Evolutionary conservation across 2,329 filamentous ascomycete species (phyloP), one percentile per base, ranked within the genome.

Genomic region (Exophiala alcalophila): DNA sequence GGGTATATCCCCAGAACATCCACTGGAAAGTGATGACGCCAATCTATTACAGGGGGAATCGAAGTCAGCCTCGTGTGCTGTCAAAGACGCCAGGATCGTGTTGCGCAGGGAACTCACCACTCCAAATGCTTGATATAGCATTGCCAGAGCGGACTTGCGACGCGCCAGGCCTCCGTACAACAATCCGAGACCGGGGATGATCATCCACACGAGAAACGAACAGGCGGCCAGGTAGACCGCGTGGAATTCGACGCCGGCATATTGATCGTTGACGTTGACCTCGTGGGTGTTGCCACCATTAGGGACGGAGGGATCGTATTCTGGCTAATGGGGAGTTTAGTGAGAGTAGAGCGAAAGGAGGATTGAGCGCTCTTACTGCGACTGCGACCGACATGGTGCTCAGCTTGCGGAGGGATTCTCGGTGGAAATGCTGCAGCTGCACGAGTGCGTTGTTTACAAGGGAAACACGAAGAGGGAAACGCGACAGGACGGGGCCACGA

Each of bases 1-100:
- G 64, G 1, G 73, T 76, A 61, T 81, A 83, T 2, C 80, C 80
- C 76, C 72, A 82, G 60, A 81, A 81, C 64, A 81, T 76, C 72
- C 74, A 78, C 52, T 67, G 63, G 16, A 66, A 74, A 65, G 3
- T 61, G 20, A 33, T 20, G 14, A 45, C 20, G 19, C 27, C n/a
- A 8, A 32, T 19, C 18, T 16, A n/a, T 11, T n/a, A n/a, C n/a
- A n/a, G n/a, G n/a, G n/a, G n/a, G n/a, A n/a, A n/a, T n/a, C n/a
- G n/a, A n/a, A n/a, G n/a, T n/a, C n/a, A n/a, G n/a, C n/a, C n/a
- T n/a, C n/a, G n/a, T n/a, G n/a, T n/a, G n/a, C n/a, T n/a, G n/a
- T n/a, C n/a, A n/a, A n/a, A n/a, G n/a, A n/a, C n/a, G n/a, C n/a
- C n/a, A n/a, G n/a, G n/a, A n/a, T n/a, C n/a, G n/a, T n/a, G n/a